Percentiles rank a stretch among this genome's conserved stretches.
phyloP scores from a whole-genome alignment of 2,329 filamentous ascomycete genomes.

The Colletotrichum neosansevieriae region DNA sequence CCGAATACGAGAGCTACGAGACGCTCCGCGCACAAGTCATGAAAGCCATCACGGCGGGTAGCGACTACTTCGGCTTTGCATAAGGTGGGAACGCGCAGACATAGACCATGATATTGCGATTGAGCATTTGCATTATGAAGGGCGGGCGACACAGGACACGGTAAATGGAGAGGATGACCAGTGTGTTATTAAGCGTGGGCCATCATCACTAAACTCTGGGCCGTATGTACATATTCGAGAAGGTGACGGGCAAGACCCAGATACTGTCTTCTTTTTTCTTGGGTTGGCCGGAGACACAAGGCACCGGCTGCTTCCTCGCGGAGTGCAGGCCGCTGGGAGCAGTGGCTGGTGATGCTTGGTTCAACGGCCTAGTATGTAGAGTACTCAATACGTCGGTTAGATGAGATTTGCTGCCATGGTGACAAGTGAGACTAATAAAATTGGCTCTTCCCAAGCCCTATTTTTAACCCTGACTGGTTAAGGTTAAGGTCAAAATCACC shows the following conservation, averaged over 20 bases:
- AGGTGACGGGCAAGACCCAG: not conserved
- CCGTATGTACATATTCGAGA: slow-evolving; percentile 32
- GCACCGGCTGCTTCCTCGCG: slow-evolving; percentile 8
- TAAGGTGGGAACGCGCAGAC: slow-evolving; percentile 58
- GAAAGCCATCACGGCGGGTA: slow-evolving; percentile 97
- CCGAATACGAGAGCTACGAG: slow-evolving; percentile 98
- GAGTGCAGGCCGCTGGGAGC: slow-evolving; percentile 35
- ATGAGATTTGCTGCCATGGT: slow-evolving; percentile 1
- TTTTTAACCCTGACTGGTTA: too few relatives aligned
- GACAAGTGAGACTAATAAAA: not conserved
- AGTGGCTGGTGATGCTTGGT: not conserved
- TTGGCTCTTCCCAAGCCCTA: too few relatives aligned
- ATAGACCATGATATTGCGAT: slow-evolving; percentile 34
- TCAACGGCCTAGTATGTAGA: slow-evolving; percentile 29
- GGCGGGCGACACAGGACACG: slow-evolving; percentile 33
- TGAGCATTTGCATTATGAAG: slow-evolving; percentile 38
- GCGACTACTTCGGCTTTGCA: slow-evolving; percentile 97
- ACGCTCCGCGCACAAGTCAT: slow-evolving; percentile 86
- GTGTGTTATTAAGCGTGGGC: slow-evolving; percentile 21
- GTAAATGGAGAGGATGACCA: slow-evolving; percentile 19
- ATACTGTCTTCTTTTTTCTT: slow-evolving; percentile 5
- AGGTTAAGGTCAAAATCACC: too few relatives aligned
- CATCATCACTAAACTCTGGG: slow-evolving; percentile 20
- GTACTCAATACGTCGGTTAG: slow-evolving; percentile 18
- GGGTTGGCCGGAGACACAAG: slow-evolving; percentile 8